These are phyloP conservation scores for Saccharomyces eubayanus DNA, from an alignment of 805 yeast genomes.

Conservation along the genomic window DNA sequence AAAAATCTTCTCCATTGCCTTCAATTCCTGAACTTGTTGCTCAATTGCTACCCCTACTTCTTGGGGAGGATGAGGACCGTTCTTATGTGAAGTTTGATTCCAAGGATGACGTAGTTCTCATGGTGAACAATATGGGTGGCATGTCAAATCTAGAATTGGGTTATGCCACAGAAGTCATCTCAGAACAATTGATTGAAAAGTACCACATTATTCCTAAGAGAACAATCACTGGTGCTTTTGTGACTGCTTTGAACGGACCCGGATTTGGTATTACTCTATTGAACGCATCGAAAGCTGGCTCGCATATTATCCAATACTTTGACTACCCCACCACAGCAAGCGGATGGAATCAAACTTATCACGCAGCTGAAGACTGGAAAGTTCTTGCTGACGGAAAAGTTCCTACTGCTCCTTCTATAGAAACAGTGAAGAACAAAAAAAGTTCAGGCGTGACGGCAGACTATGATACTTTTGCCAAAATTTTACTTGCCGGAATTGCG, in stretches of 20 bases:
- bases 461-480: conserved; percentile 11
- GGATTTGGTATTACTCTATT: conserved; percentile 76
- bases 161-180: conserved; percentile 53
- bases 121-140: conserved; percentile 80
- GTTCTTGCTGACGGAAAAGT: conserved; percentile 15
- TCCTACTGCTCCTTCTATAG: conserved; percentile 19
- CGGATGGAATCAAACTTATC: conserved; percentile 54
- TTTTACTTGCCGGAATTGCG: conserved; percentile 11
- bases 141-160: conserved; percentile 66
- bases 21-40: conserved; percentile 45
- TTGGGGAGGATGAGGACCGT: conserved; percentile 61
- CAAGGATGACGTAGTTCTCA: conserved; percentile 54
- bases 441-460: conserved; percentile 24
- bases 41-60: conserved; percentile 46
- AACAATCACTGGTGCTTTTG: conserved; percentile 61
- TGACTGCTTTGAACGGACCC: conserved; percentile 79
- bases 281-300: conserved; percentile 47
- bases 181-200: conserved; percentile 39
- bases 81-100: conserved; percentile 57
- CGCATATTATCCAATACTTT: conserved; percentile 25
- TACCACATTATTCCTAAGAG: conserved; percentile 54
- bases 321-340: conserved; percentile 31
- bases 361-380: conserved; percentile 71
- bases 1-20: conserved; percentile 45
- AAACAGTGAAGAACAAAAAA: conserved; percentile 15